A percentile compares a stretch with the other conserved stretches of the same genome.
Evolutionary conservation across 1,284 basidiomycete species (phyloP).

Genomic region (Trametes pubescens): DNA sequence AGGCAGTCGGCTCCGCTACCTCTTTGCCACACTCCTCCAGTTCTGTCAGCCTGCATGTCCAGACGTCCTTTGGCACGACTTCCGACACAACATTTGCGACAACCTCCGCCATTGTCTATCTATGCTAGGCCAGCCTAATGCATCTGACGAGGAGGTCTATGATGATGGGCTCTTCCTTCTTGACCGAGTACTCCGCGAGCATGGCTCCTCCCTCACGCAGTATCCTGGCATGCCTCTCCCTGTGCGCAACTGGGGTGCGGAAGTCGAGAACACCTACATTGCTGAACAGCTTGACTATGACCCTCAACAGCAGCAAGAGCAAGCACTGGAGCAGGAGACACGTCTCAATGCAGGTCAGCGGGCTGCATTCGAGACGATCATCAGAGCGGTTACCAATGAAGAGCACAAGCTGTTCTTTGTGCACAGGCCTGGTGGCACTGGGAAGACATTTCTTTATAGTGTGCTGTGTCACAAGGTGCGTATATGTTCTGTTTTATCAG

Average conservation of each 20-base stretch:
- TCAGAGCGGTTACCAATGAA: background rate
- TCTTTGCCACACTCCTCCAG: background rate
- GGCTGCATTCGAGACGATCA: background rate
- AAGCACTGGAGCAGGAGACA: background rate
- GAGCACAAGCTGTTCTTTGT: constrained; percentile 48
- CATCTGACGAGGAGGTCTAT: background rate
- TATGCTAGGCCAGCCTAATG: background rate
- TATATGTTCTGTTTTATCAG: background rate
- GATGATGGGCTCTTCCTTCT: background rate
- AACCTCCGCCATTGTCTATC: background rate
- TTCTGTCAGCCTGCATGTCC: background rate
- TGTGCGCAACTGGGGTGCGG: background rate
- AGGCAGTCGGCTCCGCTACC: constrained; percentile 34
- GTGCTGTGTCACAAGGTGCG: constrained; percentile 42
- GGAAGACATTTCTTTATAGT: constrained; percentile 59
- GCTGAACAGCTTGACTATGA: constrained; percentile 1
- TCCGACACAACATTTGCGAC: background rate
- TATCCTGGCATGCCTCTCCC: background rate
- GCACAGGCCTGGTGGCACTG: constrained; percentile 54
- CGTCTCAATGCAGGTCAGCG: background rate
- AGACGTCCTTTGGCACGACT: background rate
- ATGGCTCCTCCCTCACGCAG: background rate
- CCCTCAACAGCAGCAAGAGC: background rate
- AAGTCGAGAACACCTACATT: background rate
- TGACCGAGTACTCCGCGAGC: background rate